Conservation (phyloP, 352 stramenopile species). For the Pythium coloratum region DNA sequence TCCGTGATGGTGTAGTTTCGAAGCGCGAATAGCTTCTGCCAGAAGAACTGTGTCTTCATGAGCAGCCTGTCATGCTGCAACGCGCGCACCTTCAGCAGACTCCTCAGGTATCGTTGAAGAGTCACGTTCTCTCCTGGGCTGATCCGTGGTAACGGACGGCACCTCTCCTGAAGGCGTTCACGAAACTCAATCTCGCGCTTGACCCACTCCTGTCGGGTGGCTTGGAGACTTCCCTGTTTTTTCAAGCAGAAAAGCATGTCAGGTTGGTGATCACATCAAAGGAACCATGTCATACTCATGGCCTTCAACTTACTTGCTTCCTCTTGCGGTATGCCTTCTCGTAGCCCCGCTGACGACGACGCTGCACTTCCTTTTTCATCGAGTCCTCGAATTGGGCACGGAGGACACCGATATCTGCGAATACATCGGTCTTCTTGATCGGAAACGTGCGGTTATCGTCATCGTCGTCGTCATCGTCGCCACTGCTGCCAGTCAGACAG, state of each 20-base stretch:
- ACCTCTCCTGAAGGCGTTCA: not conserved
- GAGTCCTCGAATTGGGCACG: not conserved
- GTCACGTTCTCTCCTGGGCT: not conserved
- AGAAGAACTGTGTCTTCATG: not conserved
- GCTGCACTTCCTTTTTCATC: not conserved
- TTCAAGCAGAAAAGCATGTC: not conserved
- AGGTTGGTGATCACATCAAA: not conserved
- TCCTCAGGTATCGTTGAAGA: not conserved
- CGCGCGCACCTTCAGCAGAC: not conserved
- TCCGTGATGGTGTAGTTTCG: not conserved
- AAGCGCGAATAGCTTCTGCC: slow-evolving; percentile 1
- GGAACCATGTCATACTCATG: too few species aligned
- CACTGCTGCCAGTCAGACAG: too few species aligned
- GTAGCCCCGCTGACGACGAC: slow-evolving; percentile 9
- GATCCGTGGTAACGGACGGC: not conserved
- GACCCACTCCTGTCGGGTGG: slow-evolving; percentile 4
- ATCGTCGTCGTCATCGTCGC: not conserved
- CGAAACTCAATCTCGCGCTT: slow-evolving; percentile 7
- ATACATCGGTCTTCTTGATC: not conserved
- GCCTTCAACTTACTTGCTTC: slow-evolving; percentile 36
- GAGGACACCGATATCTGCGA: not conserved
- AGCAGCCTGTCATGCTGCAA: not conserved
- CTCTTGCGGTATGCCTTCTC: slow-evolving; percentile 22
- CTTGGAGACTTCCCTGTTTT: not conserved
- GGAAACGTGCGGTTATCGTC: not conserved